Percentiles rank a stretch among this genome's conserved stretches.
Conservation (phyloP, 345 rosid species). For the Eucalyptus pauciflora region DNA sequence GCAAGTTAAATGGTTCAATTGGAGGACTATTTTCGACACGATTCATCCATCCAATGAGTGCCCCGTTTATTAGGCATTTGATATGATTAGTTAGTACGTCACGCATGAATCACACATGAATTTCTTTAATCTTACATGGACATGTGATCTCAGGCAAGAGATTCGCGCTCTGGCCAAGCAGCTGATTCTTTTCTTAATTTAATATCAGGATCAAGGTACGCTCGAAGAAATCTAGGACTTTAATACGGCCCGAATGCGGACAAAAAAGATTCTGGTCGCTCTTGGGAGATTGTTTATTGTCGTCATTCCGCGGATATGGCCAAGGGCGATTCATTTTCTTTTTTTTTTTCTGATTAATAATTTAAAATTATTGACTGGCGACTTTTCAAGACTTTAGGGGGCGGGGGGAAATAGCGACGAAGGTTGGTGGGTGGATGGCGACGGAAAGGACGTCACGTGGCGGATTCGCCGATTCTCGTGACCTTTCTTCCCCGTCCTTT, state of each 20-base stretch:
- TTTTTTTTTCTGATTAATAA: accelerated
- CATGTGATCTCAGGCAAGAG: too few species aligned
- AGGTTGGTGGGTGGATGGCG: neutral
- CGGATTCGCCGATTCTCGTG: neutral
- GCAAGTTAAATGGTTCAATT: accelerated
- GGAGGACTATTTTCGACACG: accelerated
- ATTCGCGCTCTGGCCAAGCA: neutral
- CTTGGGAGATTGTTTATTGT: accelerated
- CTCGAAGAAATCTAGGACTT: neutral
- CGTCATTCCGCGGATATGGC: neutral
- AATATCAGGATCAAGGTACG: neutral
- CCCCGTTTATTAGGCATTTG: too few species aligned
- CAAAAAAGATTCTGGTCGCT: neutral
- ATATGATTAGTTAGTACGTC: neutral
- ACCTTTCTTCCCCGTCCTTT: neutral
- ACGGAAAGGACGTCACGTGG: neutral
- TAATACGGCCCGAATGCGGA: neutral
- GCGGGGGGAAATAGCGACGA: neutral
- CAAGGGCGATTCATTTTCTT: neutral
- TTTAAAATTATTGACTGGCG: neutral
- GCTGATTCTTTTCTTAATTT: neutral
- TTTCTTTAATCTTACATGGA: too few species aligned
- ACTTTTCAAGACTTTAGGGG: neutral
- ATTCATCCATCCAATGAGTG: accelerated
- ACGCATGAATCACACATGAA: too few species aligned